Evolutionary conservation across 106 monocot genomes (phyloP).

Genomic region (Amphibolis antarctica): DNA sequence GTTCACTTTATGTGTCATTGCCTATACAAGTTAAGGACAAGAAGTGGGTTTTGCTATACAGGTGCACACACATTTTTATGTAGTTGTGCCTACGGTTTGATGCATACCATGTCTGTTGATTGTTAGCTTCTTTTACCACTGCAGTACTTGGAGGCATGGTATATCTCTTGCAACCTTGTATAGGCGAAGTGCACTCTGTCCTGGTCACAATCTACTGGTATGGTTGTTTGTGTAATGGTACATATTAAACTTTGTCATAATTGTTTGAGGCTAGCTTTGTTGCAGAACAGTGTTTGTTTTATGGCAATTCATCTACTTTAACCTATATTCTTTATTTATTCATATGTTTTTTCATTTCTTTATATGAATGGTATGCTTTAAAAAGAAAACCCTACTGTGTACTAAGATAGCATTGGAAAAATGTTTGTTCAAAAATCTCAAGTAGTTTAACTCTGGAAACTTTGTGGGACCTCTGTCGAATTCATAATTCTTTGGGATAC

Average conservation of each 20-base stretch:
- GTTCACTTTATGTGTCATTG: slow-evolving; percentile 55
- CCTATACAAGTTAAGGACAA: slow-evolving; percentile 66
- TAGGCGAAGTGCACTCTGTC: slow-evolving; percentile 82
- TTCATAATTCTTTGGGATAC: no score
- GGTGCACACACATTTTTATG: slow-evolving; percentile 26
- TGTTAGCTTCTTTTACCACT: slow-evolving; percentile 2
- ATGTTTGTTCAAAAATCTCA: no score
- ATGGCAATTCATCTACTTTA: no score
- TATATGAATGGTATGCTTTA: no score
- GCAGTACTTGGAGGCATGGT: slow-evolving; percentile 96
- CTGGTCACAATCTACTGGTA: slow-evolving; percentile 86
- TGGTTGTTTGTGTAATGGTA: neutral
- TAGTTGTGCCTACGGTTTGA: neutral
- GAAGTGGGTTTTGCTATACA: slow-evolving; percentile 88
- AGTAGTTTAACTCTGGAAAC: no score
- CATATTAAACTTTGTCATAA: neutral
- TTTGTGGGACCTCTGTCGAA: no score
- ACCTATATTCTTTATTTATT: no score
- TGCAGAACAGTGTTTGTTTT: neutral
- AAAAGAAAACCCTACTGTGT: no score
- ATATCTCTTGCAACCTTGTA: slow-evolving; percentile 92
- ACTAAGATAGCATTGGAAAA: no score
- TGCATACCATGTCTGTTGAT: neutral
- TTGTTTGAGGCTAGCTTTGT: neutral
- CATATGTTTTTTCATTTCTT: no score